phyloP scores from a whole-genome alignment of 2,329 filamentous ascomycete species.

The Penicillium sclerotiorum region DNA sequence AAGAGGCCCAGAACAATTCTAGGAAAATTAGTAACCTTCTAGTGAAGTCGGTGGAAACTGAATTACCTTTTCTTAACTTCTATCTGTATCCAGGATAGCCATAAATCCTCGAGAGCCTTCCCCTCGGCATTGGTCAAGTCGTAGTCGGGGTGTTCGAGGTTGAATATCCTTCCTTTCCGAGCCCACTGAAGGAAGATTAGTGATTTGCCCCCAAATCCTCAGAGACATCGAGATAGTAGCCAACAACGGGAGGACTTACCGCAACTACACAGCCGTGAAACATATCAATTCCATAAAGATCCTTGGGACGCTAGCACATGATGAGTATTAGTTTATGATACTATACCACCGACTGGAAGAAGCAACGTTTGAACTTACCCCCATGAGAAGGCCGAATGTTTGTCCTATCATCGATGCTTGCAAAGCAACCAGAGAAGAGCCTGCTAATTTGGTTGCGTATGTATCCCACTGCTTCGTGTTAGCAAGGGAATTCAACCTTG shows the following conservation, averaged over 20 bases:
- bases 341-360: too few species aligned
- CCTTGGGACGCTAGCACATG: slow-evolving; percentile 16
- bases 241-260: too few species aligned
- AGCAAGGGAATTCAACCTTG: too few species aligned
- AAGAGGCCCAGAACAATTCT: slow-evolving; percentile 9
- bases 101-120: slow-evolving; percentile 6
- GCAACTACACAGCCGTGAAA: slow-evolving; percentile 15
- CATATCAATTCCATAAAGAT: slow-evolving; percentile 12
- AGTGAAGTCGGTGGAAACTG: not conserved
- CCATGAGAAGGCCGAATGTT: slow-evolving; percentile 14
- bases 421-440: slow-evolving; percentile 6
- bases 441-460: slow-evolving; percentile 1
- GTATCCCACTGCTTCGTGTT: slow-evolving; percentile 15
- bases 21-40: not conserved
- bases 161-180: slow-evolving; percentile 9
- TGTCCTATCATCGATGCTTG: slow-evolving; percentile 16
- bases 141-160: not conserved
- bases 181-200: slow-evolving; percentile 8
- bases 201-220: not conserved
- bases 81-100: slow-evolving; percentile 7
- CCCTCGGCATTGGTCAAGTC: not conserved
- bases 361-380: slow-evolving; percentile 9
- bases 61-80: slow-evolving; percentile 11
- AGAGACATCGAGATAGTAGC: too few species aligned
- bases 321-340: too few species aligned